Conservation (phyloP, 78 protist species). For the Capsaspora owczarzaki region DNA sequence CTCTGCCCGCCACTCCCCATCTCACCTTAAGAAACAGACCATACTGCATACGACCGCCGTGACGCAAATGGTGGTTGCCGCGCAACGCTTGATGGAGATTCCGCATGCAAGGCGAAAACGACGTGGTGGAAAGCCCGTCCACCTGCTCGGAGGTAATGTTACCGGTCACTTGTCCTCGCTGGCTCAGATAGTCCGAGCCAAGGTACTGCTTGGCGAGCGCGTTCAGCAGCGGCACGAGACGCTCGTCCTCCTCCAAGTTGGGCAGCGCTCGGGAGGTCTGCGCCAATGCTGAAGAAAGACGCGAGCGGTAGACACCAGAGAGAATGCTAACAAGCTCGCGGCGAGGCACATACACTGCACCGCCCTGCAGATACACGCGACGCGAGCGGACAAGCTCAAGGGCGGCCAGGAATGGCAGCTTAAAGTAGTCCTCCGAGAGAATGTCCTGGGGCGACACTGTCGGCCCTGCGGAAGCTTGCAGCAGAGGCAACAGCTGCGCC, state of each 20-base stretch:
- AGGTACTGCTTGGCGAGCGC: background rate
- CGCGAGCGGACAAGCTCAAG: too few species aligned
- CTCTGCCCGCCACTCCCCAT: too few species aligned
- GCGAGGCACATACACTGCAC: too few species aligned
- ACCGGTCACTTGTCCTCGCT: background rate
- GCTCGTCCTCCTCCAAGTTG: constrained; percentile 5
- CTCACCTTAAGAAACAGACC: constrained; percentile 71
- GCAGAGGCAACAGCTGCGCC: too few species aligned
- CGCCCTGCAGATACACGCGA: too few species aligned
- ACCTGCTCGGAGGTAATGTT: background rate
- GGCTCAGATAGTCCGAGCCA: background rate
- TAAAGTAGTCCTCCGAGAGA: too few species aligned
- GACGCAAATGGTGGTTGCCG: constrained; percentile 48
- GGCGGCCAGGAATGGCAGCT: too few species aligned
- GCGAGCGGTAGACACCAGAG: too few species aligned
- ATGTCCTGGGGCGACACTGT: too few species aligned
- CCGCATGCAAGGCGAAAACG: constrained; percentile 80
- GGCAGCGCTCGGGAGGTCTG: constrained; percentile 11
- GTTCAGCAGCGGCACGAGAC: constrained; percentile 9
- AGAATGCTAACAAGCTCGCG: too few species aligned
- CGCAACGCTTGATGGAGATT: constrained; percentile 39
- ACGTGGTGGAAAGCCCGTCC: constrained; percentile 28
- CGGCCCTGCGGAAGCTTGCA: too few species aligned
- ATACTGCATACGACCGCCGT: constrained; percentile 67
- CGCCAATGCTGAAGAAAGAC: background rate